Evolutionary conservation across 306 rosid species (phyloP), one percentile per base, ranked within the genome.

Genomic region (Begonia masoniana): DNA sequence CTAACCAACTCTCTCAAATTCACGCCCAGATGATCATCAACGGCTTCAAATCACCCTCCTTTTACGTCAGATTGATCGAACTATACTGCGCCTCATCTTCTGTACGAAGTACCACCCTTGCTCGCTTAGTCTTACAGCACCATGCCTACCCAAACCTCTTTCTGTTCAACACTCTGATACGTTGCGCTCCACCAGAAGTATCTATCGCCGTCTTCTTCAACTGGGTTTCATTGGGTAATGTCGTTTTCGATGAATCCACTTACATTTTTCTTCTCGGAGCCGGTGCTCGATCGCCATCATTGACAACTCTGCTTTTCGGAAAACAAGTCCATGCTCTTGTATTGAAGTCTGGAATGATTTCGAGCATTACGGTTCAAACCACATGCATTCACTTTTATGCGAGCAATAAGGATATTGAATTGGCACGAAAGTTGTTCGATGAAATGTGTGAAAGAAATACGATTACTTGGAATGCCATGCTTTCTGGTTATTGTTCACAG

Each of bases 401-500:
- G 1, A 70, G 56, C 67, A 87, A 83, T 59, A 72, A 57, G 55
- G 81, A 81, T 59, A 43, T 78, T 62, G 68, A 10, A 36, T 68
- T 66, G 3, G 88, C 96, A 51, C 85, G 80, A 41, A 67, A 41
- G n/a, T 59, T 78, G 82, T 83, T 83, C 43, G 85, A 83, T 68
- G 85, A 83, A 78, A 87, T 87, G 89, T 0, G 65, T 0, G 68
- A 60, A 35, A 80, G 76, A 71, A 87, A 42, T 21, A 53, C 58
- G 43, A 66, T 83, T 17, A 74, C 87, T 0, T 83, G 96, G 96
- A 87, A 83, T 71, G 81, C 84, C 1, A 76, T 87, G 85, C 74
- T 87, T 50, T 48, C 74, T 1, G 94, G 96, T 52, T 78, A 74
- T 64, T 81, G 76, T 73, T 76, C 83, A 6, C 71, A 68, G 24